These are phyloP conservation scores for Hypoxylon perforatum DNA, from an alignment of 495 filamentous ascomycete genomes.

Conservation along the genomic window DNA sequence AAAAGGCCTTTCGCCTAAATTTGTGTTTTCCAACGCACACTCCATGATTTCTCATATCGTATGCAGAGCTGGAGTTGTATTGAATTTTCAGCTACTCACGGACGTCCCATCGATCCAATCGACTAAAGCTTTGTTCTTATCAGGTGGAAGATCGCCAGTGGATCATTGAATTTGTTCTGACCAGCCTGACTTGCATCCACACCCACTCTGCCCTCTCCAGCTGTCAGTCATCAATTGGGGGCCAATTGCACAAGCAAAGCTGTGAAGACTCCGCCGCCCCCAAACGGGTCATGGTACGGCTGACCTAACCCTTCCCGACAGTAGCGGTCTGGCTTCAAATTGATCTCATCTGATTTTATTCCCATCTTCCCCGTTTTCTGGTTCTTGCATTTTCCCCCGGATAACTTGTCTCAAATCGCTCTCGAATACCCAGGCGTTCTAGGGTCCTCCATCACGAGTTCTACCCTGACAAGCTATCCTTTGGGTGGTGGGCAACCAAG, in stretches of 20 bases:
- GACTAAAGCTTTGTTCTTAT: constrained; percentile 3
- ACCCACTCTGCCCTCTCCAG: constrained; percentile 29
- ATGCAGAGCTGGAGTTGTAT: constrained; percentile 29
- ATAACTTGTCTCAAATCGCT: not conserved
- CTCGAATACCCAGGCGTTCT: constrained; percentile 5
- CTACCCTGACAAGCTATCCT: not conserved
- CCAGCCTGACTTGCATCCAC: constrained; percentile 31
- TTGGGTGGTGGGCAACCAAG: constrained; percentile 38
- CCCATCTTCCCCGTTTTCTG: constrained; percentile 1
- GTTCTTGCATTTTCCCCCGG: not conserved
- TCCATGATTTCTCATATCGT: not conserved
- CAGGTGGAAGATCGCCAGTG: constrained; percentile 15
- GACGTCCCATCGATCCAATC: constrained; percentile 15
- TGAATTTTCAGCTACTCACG: constrained; percentile 29
- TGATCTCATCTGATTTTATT: constrained; percentile 14
- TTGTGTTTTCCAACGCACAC: not conserved
- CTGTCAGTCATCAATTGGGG: constrained; percentile 42
- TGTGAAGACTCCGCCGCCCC: constrained; percentile 21
- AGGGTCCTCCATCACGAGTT: constrained; percentile 4
- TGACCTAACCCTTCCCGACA: constrained; percentile 20
- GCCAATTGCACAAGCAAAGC: constrained; percentile 21
- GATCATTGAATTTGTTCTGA: constrained; percentile 12
- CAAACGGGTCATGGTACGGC: constrained; percentile 21
- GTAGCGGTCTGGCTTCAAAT: constrained; percentile 33
- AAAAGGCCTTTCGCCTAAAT: not conserved